Evolutionary conservation across 257 asterid genomes (phyloP).

Genomic region (Scutellaria baicalensis): DNA sequence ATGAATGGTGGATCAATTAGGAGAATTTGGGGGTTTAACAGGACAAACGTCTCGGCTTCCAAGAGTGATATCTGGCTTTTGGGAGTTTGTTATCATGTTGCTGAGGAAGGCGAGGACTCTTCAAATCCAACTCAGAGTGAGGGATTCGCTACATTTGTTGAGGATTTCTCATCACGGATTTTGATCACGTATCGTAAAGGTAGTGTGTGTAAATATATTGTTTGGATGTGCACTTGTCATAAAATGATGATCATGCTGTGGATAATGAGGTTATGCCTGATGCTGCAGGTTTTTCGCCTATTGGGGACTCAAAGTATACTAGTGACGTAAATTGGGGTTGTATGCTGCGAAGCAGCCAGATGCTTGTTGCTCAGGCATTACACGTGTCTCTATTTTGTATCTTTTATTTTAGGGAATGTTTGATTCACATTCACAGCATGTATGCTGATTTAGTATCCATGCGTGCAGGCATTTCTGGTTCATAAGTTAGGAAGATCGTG

Average conservation of each 20-base stretch:
- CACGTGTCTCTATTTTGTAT: constrained; percentile 4
- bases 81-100: constrained; percentile 71
- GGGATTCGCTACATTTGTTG: constrained; percentile 78
- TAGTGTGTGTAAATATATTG: constrained; percentile 2
- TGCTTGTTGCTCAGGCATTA: constrained; percentile 96
- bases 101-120: constrained; percentile 55
- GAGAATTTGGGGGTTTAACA: constrained; percentile 62
- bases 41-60: constrained; percentile 43
- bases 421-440: neutral
- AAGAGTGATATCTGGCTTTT: constrained; percentile 84
- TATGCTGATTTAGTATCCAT: constrained; percentile 6
- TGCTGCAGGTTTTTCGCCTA: constrained; percentile 63
- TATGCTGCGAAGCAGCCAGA: constrained; percentile 99
- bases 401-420: constrained; percentile 4
- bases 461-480: constrained; percentile 64
- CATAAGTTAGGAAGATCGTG: constrained; percentile 87
- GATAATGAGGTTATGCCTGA: neutral
- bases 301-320: constrained; percentile 69
- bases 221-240: neutral
- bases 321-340: constrained; percentile 98
- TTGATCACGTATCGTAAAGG: constrained; percentile 93
- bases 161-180: constrained; percentile 87
- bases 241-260: neutral
- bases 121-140: constrained; percentile 77
- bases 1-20: constrained; percentile 83